Conservation (phyloP, 2,329 filamentous ascomycete species). For the Botrytis porri region DNA sequence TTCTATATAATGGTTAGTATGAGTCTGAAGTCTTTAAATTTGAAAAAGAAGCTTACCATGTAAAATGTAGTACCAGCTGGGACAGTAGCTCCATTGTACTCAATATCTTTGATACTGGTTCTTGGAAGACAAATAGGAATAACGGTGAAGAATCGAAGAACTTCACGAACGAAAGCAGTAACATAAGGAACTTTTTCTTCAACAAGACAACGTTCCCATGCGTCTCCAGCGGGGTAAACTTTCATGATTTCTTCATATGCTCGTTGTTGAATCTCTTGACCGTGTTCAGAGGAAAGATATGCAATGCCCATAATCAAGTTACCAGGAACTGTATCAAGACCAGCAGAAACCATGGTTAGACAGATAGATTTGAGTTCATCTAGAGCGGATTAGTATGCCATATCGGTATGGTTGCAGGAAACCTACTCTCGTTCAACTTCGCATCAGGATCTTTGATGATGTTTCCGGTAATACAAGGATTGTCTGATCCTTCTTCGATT, state of each 20-base stretch:
- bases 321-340: conserved; percentile 76
- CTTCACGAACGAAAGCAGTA: conserved; percentile 75
- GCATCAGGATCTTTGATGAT: conserved; percentile 60
- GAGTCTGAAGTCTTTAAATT: neutral
- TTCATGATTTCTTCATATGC: conserved; percentile 69
- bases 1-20: conserved; percentile 47
- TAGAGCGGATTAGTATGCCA: conserved; percentile 46
- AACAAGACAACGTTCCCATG: conserved; percentile 69
- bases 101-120: conserved; percentile 68
- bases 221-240: conserved; percentile 69
- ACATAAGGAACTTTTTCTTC: conserved; percentile 77
- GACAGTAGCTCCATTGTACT: conserved; percentile 63
- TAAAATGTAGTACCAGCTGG: conserved; percentile 72
- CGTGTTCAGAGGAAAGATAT: conserved; percentile 65
- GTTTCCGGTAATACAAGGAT: conserved; percentile 66
- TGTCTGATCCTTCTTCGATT: conserved; percentile 61
- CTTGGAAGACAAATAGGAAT: conserved; percentile 76
- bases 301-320: conserved; percentile 79
- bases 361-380: conserved; percentile 78
- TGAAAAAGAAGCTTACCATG: conserved; percentile 4
- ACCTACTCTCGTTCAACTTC: conserved; percentile 62
- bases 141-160: conserved; percentile 74
- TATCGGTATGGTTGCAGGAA: too few species aligned
- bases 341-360: conserved; percentile 77
- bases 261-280: conserved; percentile 66